Percentiles rank a stretch among this genome's conserved stretches.
phyloP scores from a whole-genome alignment of 139 green algal species.

The Chara braunii region DNA sequence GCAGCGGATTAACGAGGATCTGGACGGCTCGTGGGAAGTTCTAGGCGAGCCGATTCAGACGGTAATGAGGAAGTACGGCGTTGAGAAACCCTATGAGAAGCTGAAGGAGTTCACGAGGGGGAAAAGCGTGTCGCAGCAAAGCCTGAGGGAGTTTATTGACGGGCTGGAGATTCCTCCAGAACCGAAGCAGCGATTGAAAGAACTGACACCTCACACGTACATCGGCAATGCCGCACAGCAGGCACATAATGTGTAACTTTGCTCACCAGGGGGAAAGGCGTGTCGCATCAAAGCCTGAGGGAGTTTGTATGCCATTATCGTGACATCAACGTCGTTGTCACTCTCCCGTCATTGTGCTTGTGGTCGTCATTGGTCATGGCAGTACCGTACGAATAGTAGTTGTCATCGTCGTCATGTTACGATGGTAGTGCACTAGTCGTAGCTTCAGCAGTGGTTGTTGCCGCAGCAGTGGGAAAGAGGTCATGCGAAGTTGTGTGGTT shows the following conservation, averaged over 20 bases:
- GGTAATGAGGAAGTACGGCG: conserved; percentile 68
- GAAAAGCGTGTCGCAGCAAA: conserved; percentile 57
- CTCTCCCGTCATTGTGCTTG: too few species aligned
- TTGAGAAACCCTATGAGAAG: conserved; percentile 96
- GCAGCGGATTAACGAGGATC: conserved; percentile 29
- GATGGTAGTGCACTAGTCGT: too few species aligned
- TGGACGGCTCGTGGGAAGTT: conserved; percentile 53
- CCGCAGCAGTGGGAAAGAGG: too few species aligned
- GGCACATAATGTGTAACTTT: background rate
- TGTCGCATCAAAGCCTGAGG: conserved; percentile 57
- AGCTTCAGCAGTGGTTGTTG: too few species aligned
- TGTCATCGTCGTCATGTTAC: too few species aligned
- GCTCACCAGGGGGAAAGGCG: conserved; percentile 76
- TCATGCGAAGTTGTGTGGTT: too few species aligned
- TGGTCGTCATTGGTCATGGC: too few species aligned
- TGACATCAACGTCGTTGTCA: too few species aligned
- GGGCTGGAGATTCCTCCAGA: conserved; percentile 54
- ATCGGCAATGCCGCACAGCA: conserved; percentile 80
- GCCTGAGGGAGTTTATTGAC: conserved; percentile 68
- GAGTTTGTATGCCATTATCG: too few species aligned
- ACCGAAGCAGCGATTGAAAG: conserved; percentile 57
- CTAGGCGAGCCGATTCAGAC: conserved; percentile 98
- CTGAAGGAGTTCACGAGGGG: conserved; percentile 95
- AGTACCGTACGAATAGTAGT: too few species aligned
- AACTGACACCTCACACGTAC: conserved; percentile 78